Percentiles rank a stretch among this genome's conserved stretches.
phyloP scores from a whole-genome alignment of 179 eudicot species.

The Patellifolia procumbens region DNA sequence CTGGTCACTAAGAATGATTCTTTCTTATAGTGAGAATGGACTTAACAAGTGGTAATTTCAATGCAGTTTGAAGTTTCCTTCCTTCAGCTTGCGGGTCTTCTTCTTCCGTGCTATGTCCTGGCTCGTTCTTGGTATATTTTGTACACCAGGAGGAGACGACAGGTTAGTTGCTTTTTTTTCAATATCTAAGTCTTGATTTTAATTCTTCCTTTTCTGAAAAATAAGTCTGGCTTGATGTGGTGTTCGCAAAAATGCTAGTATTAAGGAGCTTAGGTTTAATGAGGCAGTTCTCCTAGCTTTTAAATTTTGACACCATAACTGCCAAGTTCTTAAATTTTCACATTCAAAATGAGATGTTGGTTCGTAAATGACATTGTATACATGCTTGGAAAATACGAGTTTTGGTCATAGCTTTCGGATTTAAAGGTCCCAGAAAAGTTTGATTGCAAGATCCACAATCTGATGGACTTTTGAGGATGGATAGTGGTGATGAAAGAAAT shows the following conservation, averaged over 20 bases:
- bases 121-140: conserved; percentile 63
- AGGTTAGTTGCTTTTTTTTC: conserved; percentile 39
- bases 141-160: conserved; percentile 66
- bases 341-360: background rate
- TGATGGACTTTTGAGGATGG: background rate
- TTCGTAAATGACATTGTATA: background rate
- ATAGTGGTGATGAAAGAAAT: background rate
- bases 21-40: background rate
- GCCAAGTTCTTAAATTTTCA: background rate
- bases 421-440: background rate
- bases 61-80: conserved; percentile 71
- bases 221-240: no score
- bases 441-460: background rate
- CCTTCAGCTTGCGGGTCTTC: conserved; percentile 78
- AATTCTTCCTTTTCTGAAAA: background rate
- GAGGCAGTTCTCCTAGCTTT: background rate
- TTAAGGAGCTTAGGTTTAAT: background rate
- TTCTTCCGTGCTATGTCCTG: conserved; percentile 77
- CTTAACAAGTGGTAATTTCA: background rate
- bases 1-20: no score
- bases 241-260: no score
- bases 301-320: background rate
- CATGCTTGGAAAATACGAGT: background rate
- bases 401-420: background rate
- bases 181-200: background rate